Evolutionary conservation across 345 rosid genomes (phyloP), one percentile per base, ranked within the genome.

Genomic region (Eucalyptus fibrosa): DNA sequence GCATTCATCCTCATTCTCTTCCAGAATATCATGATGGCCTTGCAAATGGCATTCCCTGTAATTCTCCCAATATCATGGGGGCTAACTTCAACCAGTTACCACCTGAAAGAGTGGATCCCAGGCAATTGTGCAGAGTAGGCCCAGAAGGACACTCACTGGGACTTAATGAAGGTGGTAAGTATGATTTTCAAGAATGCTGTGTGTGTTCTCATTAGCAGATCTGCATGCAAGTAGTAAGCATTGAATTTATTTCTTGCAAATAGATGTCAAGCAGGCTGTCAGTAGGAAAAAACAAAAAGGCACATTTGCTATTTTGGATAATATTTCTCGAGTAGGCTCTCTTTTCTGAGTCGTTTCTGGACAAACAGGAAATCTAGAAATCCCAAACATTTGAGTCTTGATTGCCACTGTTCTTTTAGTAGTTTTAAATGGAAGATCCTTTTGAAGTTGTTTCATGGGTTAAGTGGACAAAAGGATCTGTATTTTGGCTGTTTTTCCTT

Each of bases 1-100:
- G 90, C 92, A 93, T 96, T 89, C 96, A 94, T 94, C 96, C 96
- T 90, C 96, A 92, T 93, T 96, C 99, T 51, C 92, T 96, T 40
- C 96, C 99, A 3, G 98, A 98, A 86, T 95, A 96, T 91, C 93
- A 91, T 67, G 97, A 96, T 91, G 91, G 91, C 92, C 90, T 96
- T 65, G 90, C 92, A 89, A 92, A 90, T 91, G 97, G 94, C 88
- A 90, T 93, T 93, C 92, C 93, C 81, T 92, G 91, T 90, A 95
- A 92, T 88, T 90, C 96, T 86, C 90, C 95, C 88, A 89, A 93
- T 62, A 94, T 90, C 83, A 93, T 94, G 93, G 93, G 90, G 87
- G 88, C 93, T 86, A 94, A 91, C 88, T 89, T 87, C 56, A 92
- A 94, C 89, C 62, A 93, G 60, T 92, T 91, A 90, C 93, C 91